These are phyloP conservation scores for Rehmannia glutinosa DNA, from an alignment of 257 asterid genomes.

Conservation along the genomic window DNA sequence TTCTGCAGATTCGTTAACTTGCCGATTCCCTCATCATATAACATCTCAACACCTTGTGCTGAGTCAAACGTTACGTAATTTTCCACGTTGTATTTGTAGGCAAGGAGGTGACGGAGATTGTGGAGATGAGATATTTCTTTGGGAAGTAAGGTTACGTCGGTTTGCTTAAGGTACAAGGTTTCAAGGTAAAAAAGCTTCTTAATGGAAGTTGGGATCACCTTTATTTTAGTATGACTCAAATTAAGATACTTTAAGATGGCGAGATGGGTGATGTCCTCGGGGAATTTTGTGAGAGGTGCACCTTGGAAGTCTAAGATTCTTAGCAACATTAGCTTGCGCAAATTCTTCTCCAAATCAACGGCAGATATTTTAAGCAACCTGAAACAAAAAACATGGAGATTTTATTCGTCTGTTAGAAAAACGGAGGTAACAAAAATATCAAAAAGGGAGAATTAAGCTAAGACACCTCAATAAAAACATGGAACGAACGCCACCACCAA, in stretches of 20 bases:
- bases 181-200: constrained; percentile 24
- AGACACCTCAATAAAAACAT: constrained; percentile 22
- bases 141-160: constrained; percentile 37
- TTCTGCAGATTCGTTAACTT: constrained; percentile 17
- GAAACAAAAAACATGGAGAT: not conserved
- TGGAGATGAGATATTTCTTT: constrained; percentile 25
- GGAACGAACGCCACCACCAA: constrained; percentile 26
- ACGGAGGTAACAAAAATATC: no score
- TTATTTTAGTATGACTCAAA: constrained; percentile 21
- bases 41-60: constrained; percentile 18
- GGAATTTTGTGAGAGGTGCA: constrained; percentile 23
- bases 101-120: constrained; percentile 39
- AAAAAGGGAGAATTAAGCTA: not conserved
- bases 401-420: no score
- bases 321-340: constrained; percentile 14
- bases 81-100: not conserved
- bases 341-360: not conserved
- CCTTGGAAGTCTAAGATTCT: constrained; percentile 31
- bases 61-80: not conserved
- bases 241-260: constrained; percentile 34
- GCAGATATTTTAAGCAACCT: not conserved
- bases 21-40: constrained; percentile 14
- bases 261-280: constrained; percentile 23
- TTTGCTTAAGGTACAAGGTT: constrained; percentile 35
- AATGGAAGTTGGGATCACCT: constrained; percentile 23